Evolutionary conservation across 2,329 filamentous ascomycete species (phyloP).

Genomic region (Aspergillus calidoustus): DNA sequence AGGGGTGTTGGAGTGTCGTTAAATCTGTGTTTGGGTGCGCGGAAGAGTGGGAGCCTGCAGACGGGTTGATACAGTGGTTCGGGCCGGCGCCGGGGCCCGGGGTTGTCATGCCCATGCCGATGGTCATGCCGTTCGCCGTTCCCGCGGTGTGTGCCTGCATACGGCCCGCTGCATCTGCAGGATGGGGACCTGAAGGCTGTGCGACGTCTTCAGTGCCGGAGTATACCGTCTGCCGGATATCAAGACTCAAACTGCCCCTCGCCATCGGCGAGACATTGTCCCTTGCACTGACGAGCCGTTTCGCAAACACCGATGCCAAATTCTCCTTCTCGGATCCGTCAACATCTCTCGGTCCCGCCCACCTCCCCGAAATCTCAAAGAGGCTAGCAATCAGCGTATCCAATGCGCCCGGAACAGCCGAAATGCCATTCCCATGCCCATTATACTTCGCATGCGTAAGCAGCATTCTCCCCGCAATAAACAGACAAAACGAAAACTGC

Average conservation of each 20-base stretch:
- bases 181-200: not conserved
- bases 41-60: not conserved
- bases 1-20: not conserved
- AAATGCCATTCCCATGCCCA: slow-evolving; percentile 12
- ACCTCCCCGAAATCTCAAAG: slow-evolving; percentile 43
- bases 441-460: slow-evolving; percentile 45
- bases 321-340: slow-evolving; percentile 16
- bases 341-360: slow-evolving; percentile 34
- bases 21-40: not conserved
- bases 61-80: not conserved
- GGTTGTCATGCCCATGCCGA: too few relatives aligned
- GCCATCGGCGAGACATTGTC: slow-evolving; percentile 7
- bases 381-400: slow-evolving; percentile 41
- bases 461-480: slow-evolving; percentile 49
- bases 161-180: too few relatives aligned
- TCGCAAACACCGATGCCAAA: slow-evolving; percentile 26
- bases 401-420: slow-evolving; percentile 34
- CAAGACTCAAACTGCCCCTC: slow-evolving; percentile 16
- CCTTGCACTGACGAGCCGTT: slow-evolving; percentile 23
- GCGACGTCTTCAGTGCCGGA: slow-evolving; percentile 17
- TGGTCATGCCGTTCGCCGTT: too few relatives aligned
- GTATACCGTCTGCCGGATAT: slow-evolving; percentile 28
- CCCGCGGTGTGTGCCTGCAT: too few relatives aligned
- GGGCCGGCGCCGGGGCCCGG: too few relatives aligned
- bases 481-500: slow-evolving; percentile 53